phyloP scores from a whole-genome alignment of 192 early-diverging fungal species.

The Podila minutissima region DNA sequence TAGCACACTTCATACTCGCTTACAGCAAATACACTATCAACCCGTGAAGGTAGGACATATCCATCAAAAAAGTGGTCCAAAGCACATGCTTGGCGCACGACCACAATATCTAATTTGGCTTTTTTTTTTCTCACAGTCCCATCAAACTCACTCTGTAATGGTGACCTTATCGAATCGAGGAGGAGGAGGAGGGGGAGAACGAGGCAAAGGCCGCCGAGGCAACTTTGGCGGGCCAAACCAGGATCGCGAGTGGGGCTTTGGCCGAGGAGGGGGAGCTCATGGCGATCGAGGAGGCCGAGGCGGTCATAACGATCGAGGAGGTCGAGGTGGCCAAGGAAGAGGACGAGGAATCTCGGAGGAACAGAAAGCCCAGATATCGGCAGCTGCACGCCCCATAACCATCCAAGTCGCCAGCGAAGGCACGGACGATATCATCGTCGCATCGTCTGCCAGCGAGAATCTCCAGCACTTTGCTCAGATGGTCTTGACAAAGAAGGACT shows the following conservation, averaged over 20 bases:
- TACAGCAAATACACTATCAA: no score
- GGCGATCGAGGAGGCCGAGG: neutral
- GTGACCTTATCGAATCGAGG: no score
- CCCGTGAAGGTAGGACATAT: no score
- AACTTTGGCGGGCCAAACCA: no score
- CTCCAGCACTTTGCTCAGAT: conserved; percentile 12
- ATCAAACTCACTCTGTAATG: no score
- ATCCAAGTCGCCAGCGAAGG: conserved; percentile 34
- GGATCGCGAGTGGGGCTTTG: no score
- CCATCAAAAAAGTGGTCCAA: no score
- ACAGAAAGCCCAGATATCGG: conserved; percentile 9
- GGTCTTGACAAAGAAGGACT: conserved; percentile 5
- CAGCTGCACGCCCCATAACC: conserved; percentile 1
- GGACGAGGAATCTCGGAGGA: neutral
- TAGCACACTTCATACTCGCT: no score
- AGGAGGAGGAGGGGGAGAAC: neutral
- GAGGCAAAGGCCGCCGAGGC: no score
- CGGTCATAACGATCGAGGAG: neutral
- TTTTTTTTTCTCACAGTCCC: no score
- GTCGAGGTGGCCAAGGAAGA: neutral
- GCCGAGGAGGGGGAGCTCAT: neutral
- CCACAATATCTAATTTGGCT: no score
- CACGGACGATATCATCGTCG: conserved; percentile 37
- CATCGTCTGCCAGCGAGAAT: neutral
- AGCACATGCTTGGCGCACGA: no score